Base-by-base conservation (phyloP, 2,329 filamentous ascomycete genomes). In the Nemania sp. region DNA sequence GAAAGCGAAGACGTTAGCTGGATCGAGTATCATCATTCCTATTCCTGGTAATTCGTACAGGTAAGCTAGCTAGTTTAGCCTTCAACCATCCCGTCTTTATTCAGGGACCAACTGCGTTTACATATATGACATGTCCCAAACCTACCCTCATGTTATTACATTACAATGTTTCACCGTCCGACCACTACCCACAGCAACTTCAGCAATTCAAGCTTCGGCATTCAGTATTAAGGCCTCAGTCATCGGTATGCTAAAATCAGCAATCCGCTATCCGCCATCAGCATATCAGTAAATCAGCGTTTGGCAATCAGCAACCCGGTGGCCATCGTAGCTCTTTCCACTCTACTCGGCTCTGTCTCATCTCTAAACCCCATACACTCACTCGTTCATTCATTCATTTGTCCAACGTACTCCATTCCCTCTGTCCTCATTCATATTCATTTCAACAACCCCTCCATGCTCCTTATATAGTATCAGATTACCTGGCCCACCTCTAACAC, bases 401-500 rank as follows among this genome's bases (percentile, higher is more conserved):
- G 15, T 41, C 10, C 18, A 15, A 45, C 41, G 2, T 45, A n/a
- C 18, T 45, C n/a, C 2, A 18, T 45, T 20, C 5, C 15, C 41
- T 45, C 41, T 18, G 15, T n/a, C 41, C 2, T 45, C 41, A 45
- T 8, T 7, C 10, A 8, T 32, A 4, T 32, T 32, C 29, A 32
- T 32, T 32, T 8, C 29, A 5, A 32, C 29, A 8, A n/a, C 15
- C 41, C 18, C 41, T 45, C 41, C 15, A 15, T 5, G 18, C 20
- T 38, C n/a, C 35, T 22, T 18, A 49, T 24, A 38, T n/a, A 20
- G 29, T 29, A 10, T 20, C 11, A 65, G 20, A 27, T 26, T 38
- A 22, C 49, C 18, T 8, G 0, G 27, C 45, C 5, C n/a, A 43
- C 38, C 45, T 22, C 62, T 59, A 22, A 65, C 43, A 59, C 41